A percentile compares a stretch with the other conserved stretches of the same genome.
Conservation (phyloP, 148 eudicot species). For the Heliosperma pusillum region DNA sequence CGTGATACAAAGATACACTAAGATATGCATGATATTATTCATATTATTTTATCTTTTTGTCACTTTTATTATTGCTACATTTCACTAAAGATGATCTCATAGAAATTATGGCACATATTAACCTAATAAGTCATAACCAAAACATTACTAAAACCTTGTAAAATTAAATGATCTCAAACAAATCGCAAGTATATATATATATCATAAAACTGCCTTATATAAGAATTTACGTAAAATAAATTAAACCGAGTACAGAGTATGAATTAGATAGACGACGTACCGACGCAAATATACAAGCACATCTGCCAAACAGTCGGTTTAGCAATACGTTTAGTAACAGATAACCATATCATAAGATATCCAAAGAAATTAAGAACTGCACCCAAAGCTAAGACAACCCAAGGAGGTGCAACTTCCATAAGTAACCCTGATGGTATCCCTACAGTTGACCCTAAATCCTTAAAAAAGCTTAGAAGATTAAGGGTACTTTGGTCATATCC, state of each 20-base stretch:
- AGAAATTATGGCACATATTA: too few species aligned
- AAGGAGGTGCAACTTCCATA: constrained; percentile 41
- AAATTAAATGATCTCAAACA: too few species aligned
- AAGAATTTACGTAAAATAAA: not conserved
- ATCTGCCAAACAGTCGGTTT: constrained; percentile 45
- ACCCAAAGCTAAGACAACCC: constrained; percentile 38
- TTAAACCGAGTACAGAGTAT: not conserved
- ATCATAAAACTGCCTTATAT: too few species aligned
- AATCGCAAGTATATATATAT: too few species aligned
- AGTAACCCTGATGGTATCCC: constrained; percentile 37
- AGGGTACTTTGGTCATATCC: constrained; percentile 45
- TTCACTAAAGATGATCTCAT: too few species aligned
- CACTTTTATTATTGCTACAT: too few species aligned
- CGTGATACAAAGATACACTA: not conserved
- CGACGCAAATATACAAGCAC: constrained; percentile 44
- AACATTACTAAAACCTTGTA: too few species aligned
- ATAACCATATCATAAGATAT: constrained; percentile 48
- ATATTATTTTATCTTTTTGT: too few species aligned
- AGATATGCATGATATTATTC: not conserved
- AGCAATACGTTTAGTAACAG: constrained; percentile 31
- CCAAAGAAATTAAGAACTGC: constrained; percentile 43
- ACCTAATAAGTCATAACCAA: too few species aligned
- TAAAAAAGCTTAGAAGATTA: constrained; percentile 40
- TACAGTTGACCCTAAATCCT: constrained; percentile 38
- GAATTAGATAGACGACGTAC: constrained; percentile 17